Evolutionary conservation across 768 basidiomycete genomes (phyloP), one percentile per base, ranked within the genome.

Genomic region (Amyloporia xantha): DNA sequence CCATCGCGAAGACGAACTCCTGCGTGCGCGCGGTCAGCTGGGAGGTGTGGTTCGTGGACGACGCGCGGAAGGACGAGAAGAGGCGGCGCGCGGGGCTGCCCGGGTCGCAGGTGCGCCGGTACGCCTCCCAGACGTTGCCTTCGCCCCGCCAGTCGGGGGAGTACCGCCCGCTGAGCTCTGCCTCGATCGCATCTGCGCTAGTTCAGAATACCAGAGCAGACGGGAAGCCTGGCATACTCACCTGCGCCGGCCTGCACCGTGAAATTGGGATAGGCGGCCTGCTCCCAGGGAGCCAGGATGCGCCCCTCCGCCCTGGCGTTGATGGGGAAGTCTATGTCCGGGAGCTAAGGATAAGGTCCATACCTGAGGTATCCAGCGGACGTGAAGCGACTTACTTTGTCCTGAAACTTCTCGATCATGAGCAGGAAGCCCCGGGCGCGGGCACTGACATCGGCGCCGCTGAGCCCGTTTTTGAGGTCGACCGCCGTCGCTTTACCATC

Each of bases 231-330:
- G 24, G 52, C 56, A 48, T 28, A 30, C 49, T 46, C 27, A 56
- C 59, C 52, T 28, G 41, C 35, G 21, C 49, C 50, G 20, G 12
- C 49, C 36, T 53, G 52, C 19, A 43, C 25, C n/a, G 91, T 88
- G 41, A 83, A 64, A 61, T 93, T 94, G 5, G 86, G 77, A 59
- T 78, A 83, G 33, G 69, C 62, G n/a, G 73, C 73, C 57, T 89
- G 81, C 62, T 95, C 92, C 92, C 93, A 96, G 36, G 92, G 88
- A 4, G 95, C 84, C 12, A 99, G 73, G 6, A 99, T 81, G 13
- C 96, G 84, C 10, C 95, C 91, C 68, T 98, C 96, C 0, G 93
- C 87, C 68, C 86, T 88, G 20, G 88, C 82, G 58, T 97, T 98
- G 68, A 99, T 81, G 0, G 96, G 81, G 55, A 99, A 83, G 58